Evolutionary conservation across 306 rosid species (phyloP).

Genomic region (Acacia confusa): DNA sequence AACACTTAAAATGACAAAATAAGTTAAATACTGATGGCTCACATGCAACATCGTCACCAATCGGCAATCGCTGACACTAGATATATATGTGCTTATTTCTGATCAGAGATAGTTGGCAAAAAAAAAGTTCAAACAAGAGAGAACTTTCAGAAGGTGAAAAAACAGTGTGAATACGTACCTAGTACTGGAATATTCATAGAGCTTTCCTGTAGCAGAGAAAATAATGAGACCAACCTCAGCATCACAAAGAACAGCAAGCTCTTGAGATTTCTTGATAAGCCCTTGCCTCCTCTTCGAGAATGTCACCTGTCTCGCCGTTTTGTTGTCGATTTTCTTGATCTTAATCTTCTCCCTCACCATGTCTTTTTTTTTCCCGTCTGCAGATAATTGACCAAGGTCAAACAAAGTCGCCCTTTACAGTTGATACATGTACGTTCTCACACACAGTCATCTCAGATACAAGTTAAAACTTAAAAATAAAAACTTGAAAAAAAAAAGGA

Average conservation of each 20-base stretch:
- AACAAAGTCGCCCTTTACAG: not conserved
- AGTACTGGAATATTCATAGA: not conserved
- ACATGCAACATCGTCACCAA: no score
- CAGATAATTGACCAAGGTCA: not conserved
- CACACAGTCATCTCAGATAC: not conserved
- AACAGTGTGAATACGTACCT: not conserved
- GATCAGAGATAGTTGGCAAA: not conserved
- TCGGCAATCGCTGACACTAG: no score
- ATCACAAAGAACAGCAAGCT: slow-evolving; percentile 13
- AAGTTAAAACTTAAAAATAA: not conserved
- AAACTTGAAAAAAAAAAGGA: not conserved
- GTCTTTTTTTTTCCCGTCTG: not conserved
- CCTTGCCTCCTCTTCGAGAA: slow-evolving; percentile 22
- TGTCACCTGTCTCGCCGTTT: slow-evolving; percentile 18
- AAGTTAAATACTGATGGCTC: not conserved
- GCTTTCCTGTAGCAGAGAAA: slow-evolving; percentile 16
- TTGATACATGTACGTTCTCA: not conserved
- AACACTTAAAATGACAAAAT: no score
- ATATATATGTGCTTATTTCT: no score
- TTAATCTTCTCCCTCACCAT: slow-evolving; percentile 12
- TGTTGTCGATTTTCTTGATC: slow-evolving; percentile 10
- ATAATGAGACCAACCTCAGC: slow-evolving; percentile 16
- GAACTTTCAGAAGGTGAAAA: not conserved
- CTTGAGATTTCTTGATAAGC: slow-evolving; percentile 15
- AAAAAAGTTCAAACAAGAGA: not conserved